These are phyloP conservation scores for Cucurbita moschata DNA, from an alignment of 306 rosid genomes.

Conservation along the genomic window DNA sequence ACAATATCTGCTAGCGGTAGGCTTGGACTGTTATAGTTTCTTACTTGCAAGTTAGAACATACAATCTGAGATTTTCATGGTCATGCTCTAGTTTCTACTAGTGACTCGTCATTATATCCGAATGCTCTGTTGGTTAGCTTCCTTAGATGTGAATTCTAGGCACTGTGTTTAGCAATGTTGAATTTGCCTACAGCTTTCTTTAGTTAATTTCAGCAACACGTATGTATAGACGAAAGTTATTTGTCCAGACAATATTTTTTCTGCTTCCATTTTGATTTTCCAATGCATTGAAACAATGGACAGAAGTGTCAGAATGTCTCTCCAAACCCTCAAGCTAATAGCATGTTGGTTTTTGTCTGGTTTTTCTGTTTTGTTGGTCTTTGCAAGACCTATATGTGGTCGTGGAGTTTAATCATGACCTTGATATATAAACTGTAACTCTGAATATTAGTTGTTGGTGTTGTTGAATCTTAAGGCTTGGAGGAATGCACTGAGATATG, in stretches of 20 bases:
- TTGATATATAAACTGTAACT: not conserved
- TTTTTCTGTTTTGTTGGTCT: not conserved
- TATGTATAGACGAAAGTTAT: not conserved
- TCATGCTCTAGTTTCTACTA: not conserved
- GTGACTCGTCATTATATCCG: not conserved
- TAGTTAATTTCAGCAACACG: not conserved
- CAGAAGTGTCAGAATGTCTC: no score
- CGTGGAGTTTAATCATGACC: not conserved
- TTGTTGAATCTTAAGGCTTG: conserved; percentile 34
- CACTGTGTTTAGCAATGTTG: not conserved
- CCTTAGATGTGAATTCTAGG: not conserved
- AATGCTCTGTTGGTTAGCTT: not conserved
- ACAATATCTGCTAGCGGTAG: no score
- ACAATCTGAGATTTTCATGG: not conserved
- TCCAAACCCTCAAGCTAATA: no score
- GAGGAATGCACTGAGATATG: conserved; percentile 67
- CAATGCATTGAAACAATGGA: no score
- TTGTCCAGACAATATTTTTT: not conserved
- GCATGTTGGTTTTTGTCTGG: not conserved
- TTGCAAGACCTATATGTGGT: not conserved
- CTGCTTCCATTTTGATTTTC: no score
- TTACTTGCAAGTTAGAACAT: not conserved
- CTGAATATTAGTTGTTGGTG: not conserved
- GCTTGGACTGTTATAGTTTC: not conserved
- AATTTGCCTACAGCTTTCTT: not conserved